A percentile compares a stretch with the other conserved stretches of the same genome.
Evolutionary conservation across 2,329 filamentous ascomycete genomes (phyloP).

Genomic region (Calonectria fujianensis): DNA sequence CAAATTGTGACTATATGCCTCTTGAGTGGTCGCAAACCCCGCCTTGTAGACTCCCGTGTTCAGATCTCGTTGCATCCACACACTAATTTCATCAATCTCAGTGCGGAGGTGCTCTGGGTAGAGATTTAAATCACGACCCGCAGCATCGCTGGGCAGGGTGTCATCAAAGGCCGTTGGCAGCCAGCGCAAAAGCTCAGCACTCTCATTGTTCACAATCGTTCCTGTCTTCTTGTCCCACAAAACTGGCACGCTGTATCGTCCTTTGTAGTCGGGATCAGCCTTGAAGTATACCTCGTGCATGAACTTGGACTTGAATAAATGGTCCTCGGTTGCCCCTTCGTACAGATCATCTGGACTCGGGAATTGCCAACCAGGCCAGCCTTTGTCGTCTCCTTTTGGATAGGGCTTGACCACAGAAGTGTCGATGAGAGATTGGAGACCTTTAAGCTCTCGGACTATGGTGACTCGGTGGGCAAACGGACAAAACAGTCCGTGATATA

Average conservation of each 20-base stretch:
- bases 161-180: conserved; percentile 84
- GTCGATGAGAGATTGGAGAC: conserved; percentile 80
- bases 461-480: conserved; percentile 83
- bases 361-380: conserved; percentile 79
- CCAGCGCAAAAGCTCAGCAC: conserved; percentile 89
- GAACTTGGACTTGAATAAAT: conserved; percentile 79
- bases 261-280: conserved; percentile 79
- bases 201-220: conserved; percentile 88
- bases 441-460: conserved; percentile 83
- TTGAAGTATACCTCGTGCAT: conserved; percentile 83
- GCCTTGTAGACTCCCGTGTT: conserved; percentile 71
- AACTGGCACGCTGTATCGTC: conserved; percentile 83
- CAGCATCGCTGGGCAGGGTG: conserved; percentile 64
- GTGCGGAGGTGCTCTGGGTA: conserved; percentile 71
- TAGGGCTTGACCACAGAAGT: conserved; percentile 79
- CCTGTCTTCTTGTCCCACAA: conserved; percentile 81
- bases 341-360: conserved; percentile 71
- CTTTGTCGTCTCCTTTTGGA: conserved; percentile 78
- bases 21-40: conserved; percentile 80
- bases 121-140: conserved; percentile 70
- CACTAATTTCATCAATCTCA: conserved; percentile 79
- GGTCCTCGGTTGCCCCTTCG: conserved; percentile 75
- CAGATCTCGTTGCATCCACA: conserved; percentile 77
- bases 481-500: conserved; percentile 77
- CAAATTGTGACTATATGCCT: conserved; percentile 78